These are phyloP conservation scores for Trichoderma brevicompactum DNA, from an alignment of 2,329 filamentous ascomycete species.

Conservation along the genomic window DNA sequence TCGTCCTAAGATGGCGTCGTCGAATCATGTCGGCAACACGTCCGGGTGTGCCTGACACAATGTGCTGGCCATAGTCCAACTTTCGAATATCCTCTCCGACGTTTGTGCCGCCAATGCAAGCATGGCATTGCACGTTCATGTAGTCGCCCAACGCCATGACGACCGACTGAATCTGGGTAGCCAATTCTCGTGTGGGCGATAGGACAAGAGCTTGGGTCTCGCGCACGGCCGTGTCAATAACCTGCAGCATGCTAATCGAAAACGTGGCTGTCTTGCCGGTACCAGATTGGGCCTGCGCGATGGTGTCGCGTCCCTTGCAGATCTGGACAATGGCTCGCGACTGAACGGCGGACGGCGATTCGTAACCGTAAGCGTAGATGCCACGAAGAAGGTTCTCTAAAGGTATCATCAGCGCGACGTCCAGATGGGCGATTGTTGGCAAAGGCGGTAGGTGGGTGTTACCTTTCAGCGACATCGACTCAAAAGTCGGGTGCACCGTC, in stretches of 20 bases:
- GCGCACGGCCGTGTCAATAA: constrained; percentile 90
- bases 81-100: constrained; percentile 97
- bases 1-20: constrained; percentile 59
- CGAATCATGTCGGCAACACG: constrained; percentile 75
- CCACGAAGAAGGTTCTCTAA: constrained; percentile 90
- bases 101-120: constrained; percentile 97
- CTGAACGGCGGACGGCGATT: constrained; percentile 96
- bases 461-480: constrained; percentile 93
- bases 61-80: constrained; percentile 96
- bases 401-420: constrained; percentile 56
- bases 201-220: constrained; percentile 95
- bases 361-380: constrained; percentile 98
- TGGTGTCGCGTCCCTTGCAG: constrained; percentile 98
- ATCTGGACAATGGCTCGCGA: constrained; percentile 98
- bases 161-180: constrained; percentile 97
- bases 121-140: constrained; percentile 99
- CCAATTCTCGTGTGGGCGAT: constrained; percentile 93
- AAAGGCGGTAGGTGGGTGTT: constrained; percentile 31
- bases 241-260: constrained; percentile 93
- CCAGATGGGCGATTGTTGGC: constrained; percentile 53
- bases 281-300: constrained; percentile 95
- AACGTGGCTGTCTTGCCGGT: constrained; percentile 97
- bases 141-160: constrained; percentile 99
- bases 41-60: constrained; percentile 96
- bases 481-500: constrained; percentile 89